Base-by-base conservation (phyloP, 257 asterid species). In the Leptodermis oblonga region DNA sequence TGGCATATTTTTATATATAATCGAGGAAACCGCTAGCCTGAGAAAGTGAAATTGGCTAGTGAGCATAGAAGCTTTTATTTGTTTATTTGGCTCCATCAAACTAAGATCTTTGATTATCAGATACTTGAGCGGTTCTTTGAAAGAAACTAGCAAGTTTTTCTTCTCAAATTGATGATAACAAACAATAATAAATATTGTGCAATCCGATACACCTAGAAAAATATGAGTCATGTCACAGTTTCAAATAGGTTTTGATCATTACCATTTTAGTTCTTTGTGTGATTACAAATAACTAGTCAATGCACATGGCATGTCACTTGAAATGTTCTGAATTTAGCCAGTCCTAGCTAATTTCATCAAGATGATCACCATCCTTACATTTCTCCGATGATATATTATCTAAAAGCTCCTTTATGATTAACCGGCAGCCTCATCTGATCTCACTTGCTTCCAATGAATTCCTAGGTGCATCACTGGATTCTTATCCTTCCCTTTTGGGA, bases 281-380 rank as follows among this genome's bases (percentile, higher is more conserved):
- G 30, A 34, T 51, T 12, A 5, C 71, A 51, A 43, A 46, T 12
- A 74, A 23, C 37, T 12, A 1, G 7, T 42, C 64, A 18, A 41
- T 22, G 64, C 36, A 11, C 5, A 31, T n/a, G n/a, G n/a, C n/a
- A 51, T 65, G 76, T 86, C 82, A 90, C 65, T 86, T 79, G 78
- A 88, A 88, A 70, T 88, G 92, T 65, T 80, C 84, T 0, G 84
- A 63, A 80, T 90, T 90, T 74, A 86, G 81, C 97, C 97, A 88
- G 79, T 88, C 94, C 99, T 91, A 88, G 96, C 89, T 87, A 80
- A 91, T 78, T 80, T 94, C 95, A 71, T 90, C 97, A 73, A 93
- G 90, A 83, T 93, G 99, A 80, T 93, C 97, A 45, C 90, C 96
- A 70, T 84, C 86, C 79, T 89, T 86, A 89, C 92, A 89, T 80